Percentiles rank a stretch among this genome's conserved stretches.
Evolutionary conservation across 805 yeast species (phyloP).

Genomic region (Starmerella gropengiesseri): DNA sequence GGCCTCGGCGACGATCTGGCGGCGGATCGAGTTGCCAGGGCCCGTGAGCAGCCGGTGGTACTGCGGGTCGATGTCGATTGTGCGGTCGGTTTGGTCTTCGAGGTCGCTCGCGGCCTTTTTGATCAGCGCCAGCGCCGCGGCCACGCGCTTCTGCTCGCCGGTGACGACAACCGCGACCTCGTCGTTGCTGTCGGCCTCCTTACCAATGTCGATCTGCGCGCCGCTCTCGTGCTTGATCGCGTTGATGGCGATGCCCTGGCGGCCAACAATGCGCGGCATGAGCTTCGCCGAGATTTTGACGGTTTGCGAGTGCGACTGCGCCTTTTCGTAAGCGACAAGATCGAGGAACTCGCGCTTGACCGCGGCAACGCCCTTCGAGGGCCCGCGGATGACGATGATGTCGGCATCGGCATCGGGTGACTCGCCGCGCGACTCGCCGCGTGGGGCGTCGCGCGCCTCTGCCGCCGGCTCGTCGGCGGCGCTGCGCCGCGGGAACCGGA

Average conservation of each 20-base stretch:
- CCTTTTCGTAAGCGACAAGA: conserved; percentile 73
- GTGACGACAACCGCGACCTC: conserved; percentile 53
- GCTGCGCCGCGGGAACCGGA: conserved; percentile 50
- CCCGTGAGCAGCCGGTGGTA: conserved; percentile 72
- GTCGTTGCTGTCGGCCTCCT: conserved; percentile 41
- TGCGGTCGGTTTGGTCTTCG: conserved; percentile 47
- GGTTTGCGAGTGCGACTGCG: conserved; percentile 61
- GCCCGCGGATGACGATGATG: conserved; percentile 44
- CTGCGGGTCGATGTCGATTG: conserved; percentile 58
- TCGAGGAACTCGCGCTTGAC: conserved; percentile 43
- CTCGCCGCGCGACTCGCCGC: neutral
- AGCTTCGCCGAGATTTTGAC: conserved; percentile 59
- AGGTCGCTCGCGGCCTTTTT: conserved; percentile 51
- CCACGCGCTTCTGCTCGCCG: conserved; percentile 68
- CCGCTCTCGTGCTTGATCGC: conserved; percentile 65
- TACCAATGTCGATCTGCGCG: conserved; percentile 32
- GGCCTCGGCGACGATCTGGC: conserved; percentile 64
- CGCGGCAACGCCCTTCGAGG: conserved; percentile 65
- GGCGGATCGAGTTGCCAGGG: conserved; percentile 59
- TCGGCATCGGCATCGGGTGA: conserved; percentile 12
- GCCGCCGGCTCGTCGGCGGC: conserved; percentile 29
- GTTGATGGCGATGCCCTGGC: conserved; percentile 70
- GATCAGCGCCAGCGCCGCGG: conserved; percentile 57
- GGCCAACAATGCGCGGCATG: conserved; percentile 83
- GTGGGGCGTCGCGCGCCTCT: neutral